phyloP scores from a whole-genome alignment of 2,329 filamentous ascomycete genomes.

The Mariannaea elegans region DNA sequence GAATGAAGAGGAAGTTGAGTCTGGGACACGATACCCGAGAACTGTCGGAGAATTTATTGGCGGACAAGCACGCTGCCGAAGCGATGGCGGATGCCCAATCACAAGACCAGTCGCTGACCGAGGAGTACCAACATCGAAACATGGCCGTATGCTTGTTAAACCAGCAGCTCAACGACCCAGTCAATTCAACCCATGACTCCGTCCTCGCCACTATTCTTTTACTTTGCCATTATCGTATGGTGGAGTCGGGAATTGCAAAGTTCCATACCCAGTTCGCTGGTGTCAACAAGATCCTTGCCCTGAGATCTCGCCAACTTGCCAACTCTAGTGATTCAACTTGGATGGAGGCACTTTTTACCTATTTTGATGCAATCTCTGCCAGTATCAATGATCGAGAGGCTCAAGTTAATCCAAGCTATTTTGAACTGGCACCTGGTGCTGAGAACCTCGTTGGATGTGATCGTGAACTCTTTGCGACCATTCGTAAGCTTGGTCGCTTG shows the following conservation, averaged over 20 bases:
- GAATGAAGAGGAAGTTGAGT: conserved; percentile 80
- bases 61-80: conserved; percentile 57
- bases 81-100: conserved; percentile 56
- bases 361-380: conserved; percentile 92
- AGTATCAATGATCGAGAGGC: conserved; percentile 92
- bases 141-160: conserved; percentile 85
- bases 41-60: conserved; percentile 56
- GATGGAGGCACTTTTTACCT: conserved; percentile 94
- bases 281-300: conserved; percentile 86
- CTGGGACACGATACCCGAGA: conserved; percentile 66
- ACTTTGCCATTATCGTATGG: conserved; percentile 91
- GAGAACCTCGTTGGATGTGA: conserved; percentile 93
- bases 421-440: conserved; percentile 69
- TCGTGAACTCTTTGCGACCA: conserved; percentile 83
- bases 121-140: conserved; percentile 83
- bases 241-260: conserved; percentile 90
- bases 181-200: conserved; percentile 82
- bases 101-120: conserved; percentile 74
- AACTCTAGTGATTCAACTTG: conserved; percentile 77
- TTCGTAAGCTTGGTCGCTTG: conserved; percentile 83
- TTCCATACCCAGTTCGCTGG: conserved; percentile 95
- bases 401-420: conserved; percentile 75
- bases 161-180: conserved; percentile 79
- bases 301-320: conserved; percentile 64
- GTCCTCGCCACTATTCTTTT: conserved; percentile 88